Evolutionary conservation across 2,329 filamentous ascomycete species (phyloP).

Genomic region (Aspergillus pseudoviridinutans): DNA sequence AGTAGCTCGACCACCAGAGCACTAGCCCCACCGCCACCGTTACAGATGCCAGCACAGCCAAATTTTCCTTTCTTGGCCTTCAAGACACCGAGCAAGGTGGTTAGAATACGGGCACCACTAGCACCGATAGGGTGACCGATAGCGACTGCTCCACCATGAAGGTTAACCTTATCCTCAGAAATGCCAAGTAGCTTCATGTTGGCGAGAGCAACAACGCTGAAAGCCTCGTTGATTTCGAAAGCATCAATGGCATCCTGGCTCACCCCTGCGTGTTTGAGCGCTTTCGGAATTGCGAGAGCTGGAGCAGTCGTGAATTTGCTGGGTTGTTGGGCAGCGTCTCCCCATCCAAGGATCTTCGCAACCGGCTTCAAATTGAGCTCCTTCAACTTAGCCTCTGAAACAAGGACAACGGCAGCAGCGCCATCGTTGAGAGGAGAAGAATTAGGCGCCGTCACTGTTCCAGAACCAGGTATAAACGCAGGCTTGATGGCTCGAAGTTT

Average conservation of each 20-base stretch:
- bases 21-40: constrained; percentile 92
- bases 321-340: constrained; percentile 84
- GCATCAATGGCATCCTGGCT: constrained; percentile 75
- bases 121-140: constrained; percentile 93
- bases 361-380: constrained; percentile 86
- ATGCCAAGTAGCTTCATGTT: constrained; percentile 90
- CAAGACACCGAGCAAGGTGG: constrained; percentile 83
- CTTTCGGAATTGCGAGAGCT: constrained; percentile 92
- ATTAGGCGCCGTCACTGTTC: constrained; percentile 93
- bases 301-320: constrained; percentile 96
- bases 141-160: constrained; percentile 91
- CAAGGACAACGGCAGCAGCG: constrained; percentile 84
- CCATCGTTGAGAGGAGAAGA: constrained; percentile 95
- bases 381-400: constrained; percentile 91
- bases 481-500: constrained; percentile 84
- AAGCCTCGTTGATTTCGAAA: constrained; percentile 99
- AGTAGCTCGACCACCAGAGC: constrained; percentile 79
- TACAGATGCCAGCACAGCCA: constrained; percentile 93
- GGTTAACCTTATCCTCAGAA: constrained; percentile 81
- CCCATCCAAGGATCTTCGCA: constrained; percentile 97
- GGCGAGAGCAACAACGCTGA: constrained; percentile 91
- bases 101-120: constrained; percentile 88
- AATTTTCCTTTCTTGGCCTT: constrained; percentile 90
- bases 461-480: constrained; percentile 69
- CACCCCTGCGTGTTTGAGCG: constrained; percentile 88